Evolutionary conservation across 148 eudicot genomes (phyloP), one percentile per base, ranked within the genome.

Genomic region (Silene latifolia): DNA sequence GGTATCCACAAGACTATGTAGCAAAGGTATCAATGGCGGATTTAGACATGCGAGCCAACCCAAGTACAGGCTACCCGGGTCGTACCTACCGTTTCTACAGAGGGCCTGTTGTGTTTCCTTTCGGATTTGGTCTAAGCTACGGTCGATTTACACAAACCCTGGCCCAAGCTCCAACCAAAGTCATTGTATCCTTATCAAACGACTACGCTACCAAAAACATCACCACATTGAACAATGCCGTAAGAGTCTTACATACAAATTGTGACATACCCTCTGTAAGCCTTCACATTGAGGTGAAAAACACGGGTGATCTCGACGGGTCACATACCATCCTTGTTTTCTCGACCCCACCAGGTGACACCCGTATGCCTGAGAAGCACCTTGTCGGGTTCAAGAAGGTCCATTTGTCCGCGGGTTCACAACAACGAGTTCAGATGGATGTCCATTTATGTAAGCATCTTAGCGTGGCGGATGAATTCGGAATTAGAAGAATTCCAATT

Each of bases 1-100:
- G 96, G 96, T 90, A 90, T 62, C 92, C 89, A 57, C 87, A 90
- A 80, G 77, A 67, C 32, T 90, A 90, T 73, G 80, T 87, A 74
- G 73, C 88, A 23, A 84, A 80, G 78, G 78, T 83, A 65, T 82
- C 96, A 78, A 90, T 90, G 96, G 81, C 96, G 44, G 77, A 84
- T 56, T 75, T 90, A 80, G 71, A 76, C 54, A 67, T 89, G 79
- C 75, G 93, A 77, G 79, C 89, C 5, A 57, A 74, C 63, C 82
- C 82, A 21, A 7, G n/a, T 62, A 65, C 58, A 51, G 87, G 89
- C 73, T 87, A 89, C 48, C 93, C 91, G 4, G 91, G 93, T 0
- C 77, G 93, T 15, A 87, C 88, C 13, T 88, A 89, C 81, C 83
- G 84, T 8, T 89, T 89, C 79, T 89, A 79, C 67, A 82, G 65